These are phyloP conservation scores for Fusarium sacchari DNA, from an alignment of 2,329 filamentous ascomycete species.

Conservation along the genomic window DNA sequence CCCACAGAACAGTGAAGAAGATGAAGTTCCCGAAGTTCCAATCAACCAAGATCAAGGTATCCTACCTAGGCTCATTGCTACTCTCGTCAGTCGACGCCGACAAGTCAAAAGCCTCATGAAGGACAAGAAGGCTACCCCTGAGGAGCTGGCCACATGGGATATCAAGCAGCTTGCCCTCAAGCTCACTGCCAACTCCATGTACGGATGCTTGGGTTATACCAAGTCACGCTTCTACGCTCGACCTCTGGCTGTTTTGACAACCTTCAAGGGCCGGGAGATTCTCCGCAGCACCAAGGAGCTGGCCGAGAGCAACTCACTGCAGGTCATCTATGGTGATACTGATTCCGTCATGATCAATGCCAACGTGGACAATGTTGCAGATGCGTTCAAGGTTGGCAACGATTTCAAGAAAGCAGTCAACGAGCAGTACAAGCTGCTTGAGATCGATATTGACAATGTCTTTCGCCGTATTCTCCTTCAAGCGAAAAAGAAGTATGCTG, in stretches of 20 bases:
- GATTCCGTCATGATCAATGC: conserved; percentile 99
- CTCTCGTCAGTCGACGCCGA: conserved; percentile 85
- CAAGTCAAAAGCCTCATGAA: conserved; percentile 99
- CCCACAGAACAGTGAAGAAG: conserved; percentile 73
- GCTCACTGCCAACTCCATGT: conserved; percentile 99
- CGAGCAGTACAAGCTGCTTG: conserved; percentile 88
- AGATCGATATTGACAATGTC: conserved; percentile 98
- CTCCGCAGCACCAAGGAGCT: conserved; percentile 94
- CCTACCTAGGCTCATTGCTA: conserved; percentile 89
- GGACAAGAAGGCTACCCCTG: conserved; percentile 83
- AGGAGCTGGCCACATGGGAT: conserved; percentile 94
- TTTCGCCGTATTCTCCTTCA: conserved; percentile 94
- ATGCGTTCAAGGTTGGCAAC: conserved; percentile 89
- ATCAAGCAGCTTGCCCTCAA: conserved; percentile 98
- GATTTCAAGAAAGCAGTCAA: conserved; percentile 98
- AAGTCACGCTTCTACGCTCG: conserved; percentile 98
- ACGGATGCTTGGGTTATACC: conserved; percentile 96
- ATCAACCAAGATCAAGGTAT: conserved; percentile 82
- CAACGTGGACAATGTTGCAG: conserved; percentile 91
- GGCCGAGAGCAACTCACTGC: conserved; percentile 87
- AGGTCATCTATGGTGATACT: conserved; percentile 98
- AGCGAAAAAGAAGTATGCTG: conserved; percentile 99
- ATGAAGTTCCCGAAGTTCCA: conserved; percentile 89
- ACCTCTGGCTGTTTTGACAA: conserved; percentile 93
- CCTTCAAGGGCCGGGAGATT: conserved; percentile 97